These are phyloP conservation scores for Boletus sensibilis DNA, from an alignment of 768 basidiomycete species.

Conservation along the genomic window DNA sequence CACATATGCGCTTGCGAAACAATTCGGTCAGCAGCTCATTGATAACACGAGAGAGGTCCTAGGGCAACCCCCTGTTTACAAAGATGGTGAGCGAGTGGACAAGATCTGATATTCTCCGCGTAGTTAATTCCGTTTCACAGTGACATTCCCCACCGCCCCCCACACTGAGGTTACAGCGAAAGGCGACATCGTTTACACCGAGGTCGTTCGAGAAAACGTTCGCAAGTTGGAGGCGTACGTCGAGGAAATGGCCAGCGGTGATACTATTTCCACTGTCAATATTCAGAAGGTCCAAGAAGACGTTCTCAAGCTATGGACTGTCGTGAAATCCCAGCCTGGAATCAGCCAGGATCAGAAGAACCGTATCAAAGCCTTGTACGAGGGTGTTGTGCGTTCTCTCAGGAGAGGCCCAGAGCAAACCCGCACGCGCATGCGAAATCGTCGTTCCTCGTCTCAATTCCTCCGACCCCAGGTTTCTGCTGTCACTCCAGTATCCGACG, in stretches of 20 bases:
- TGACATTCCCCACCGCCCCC: slow-evolving; percentile 98
- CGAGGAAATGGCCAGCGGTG: slow-evolving; percentile 96
- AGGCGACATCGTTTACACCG: slow-evolving; percentile 93
- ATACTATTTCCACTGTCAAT: slow-evolving; percentile 83
- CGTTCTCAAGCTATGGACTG: slow-evolving; percentile 93
- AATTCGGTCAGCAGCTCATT: slow-evolving; percentile 94
- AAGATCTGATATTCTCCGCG: neutral
- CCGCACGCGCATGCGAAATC: slow-evolving; percentile 58
- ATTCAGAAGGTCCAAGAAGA: slow-evolving; percentile 98
- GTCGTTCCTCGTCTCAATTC: slow-evolving; percentile 96
- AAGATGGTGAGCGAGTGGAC: slow-evolving; percentile 71
- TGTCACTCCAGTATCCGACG: slow-evolving; percentile 68
- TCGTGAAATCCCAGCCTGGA: slow-evolving; percentile 95
- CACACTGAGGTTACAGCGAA: slow-evolving; percentile 90
- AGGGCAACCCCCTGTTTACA: slow-evolving; percentile 84
- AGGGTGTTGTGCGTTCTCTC: slow-evolving; percentile 92
- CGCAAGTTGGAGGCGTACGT: slow-evolving; percentile 98
- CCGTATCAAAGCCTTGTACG: slow-evolving; percentile 91
- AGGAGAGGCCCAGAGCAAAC: slow-evolving; percentile 71
- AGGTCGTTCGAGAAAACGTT: slow-evolving; percentile 94
- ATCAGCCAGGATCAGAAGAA: slow-evolving; percentile 97
- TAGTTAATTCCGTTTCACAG: slow-evolving; percentile 36
- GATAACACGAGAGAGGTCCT: slow-evolving; percentile 89
- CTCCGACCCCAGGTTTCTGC: slow-evolving; percentile 85
- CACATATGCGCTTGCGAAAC: slow-evolving; percentile 92